Base-by-base conservation (phyloP, 176 grass and related monocot genomes). In the Aegilops longissima region DNA sequence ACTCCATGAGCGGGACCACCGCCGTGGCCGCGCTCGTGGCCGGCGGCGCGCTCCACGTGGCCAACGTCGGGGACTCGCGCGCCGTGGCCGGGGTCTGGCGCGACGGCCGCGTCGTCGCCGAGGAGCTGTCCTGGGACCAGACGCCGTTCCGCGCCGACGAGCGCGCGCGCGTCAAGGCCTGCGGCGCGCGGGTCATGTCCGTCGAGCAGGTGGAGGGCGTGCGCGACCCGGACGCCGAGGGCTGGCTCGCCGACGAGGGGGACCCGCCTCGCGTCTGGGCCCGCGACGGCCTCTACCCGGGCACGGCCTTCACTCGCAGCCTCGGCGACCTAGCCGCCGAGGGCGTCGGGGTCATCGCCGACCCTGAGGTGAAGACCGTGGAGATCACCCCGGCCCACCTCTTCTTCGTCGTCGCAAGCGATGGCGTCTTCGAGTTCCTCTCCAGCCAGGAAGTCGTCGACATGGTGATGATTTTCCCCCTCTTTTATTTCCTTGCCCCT, bases 391-490 rank as follows among this genome's bases (percentile, higher is more conserved):
- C 86, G 17, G 77, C 87, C 78, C 90, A 96, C 89, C 80, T 93
- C 1, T 99, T 99, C 81, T 99, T 96, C 61, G 89, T 96, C 20
- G 85, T 99, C 1, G 97, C 97, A 1, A 96, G 94, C 80, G 94
- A 99, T 85, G 97, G 97, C 33, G 92, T 99, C 9, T 99, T 99
- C 61, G 97, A 99, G 45, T 96, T 99, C 77, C 94, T 99, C 85
- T 93, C 97, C 29, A 99, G 87, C 80, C 94, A 99, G 85, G 85
- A 90, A 80, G 94, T 96, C 66, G 87, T 99, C 67, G 92, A 99
- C 47, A 99, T 96, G 94, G 97, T 99, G 84, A 65, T 27, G 34
- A 9, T 82, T 76, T 77, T 0, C 5, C 1, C 64, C 69, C 52
- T 69, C 9, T 69, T 7, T 20, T 21, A 47, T 79, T 73, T 66